phyloP scores from a whole-genome alignment of 495 filamentous ascomycete genomes.

The Podospora appendiculata region DNA sequence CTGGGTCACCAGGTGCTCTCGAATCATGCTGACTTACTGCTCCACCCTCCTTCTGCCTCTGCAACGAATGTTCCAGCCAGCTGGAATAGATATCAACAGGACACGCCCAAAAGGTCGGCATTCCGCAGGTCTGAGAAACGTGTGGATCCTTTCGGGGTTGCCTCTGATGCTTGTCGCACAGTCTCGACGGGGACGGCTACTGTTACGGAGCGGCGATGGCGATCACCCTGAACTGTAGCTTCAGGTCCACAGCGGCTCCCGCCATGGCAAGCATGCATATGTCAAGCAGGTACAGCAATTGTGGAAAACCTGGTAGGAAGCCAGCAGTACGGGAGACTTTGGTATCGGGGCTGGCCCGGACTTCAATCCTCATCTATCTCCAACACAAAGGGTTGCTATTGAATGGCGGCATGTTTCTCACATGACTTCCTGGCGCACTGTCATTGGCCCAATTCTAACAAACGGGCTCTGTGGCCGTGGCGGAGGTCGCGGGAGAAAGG shows the following conservation, averaged over 20 bases:
- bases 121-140: neutral
- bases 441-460: constrained; percentile 5
- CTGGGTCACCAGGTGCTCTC: too few relatives aligned
- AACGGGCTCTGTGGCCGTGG: constrained; percentile 6
- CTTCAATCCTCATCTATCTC: constrained; percentile 22
- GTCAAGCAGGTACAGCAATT: constrained; percentile 21
- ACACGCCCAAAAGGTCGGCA: neutral
- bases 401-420: constrained; percentile 6
- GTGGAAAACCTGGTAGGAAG: constrained; percentile 23
- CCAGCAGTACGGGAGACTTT: constrained; percentile 10
- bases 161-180: neutral
- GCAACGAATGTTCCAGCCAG: neutral
- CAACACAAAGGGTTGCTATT: constrained; percentile 13
- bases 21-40: neutral
- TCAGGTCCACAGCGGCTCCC: constrained; percentile 8
- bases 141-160: neutral
- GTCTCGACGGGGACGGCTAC: constrained; percentile 1
- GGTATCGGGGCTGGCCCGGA: constrained; percentile 7
- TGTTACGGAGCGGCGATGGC: constrained; percentile 7
- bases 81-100: neutral
- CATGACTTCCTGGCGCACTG: constrained; percentile 10
- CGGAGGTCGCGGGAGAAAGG: constrained; percentile 16
- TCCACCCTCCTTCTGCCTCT: neutral
- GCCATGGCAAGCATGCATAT: constrained; percentile 8
- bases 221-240: constrained; percentile 7